Base-by-base conservation (phyloP, 1,284 basidiomycete species). In the Ustilago nuda region DNA sequence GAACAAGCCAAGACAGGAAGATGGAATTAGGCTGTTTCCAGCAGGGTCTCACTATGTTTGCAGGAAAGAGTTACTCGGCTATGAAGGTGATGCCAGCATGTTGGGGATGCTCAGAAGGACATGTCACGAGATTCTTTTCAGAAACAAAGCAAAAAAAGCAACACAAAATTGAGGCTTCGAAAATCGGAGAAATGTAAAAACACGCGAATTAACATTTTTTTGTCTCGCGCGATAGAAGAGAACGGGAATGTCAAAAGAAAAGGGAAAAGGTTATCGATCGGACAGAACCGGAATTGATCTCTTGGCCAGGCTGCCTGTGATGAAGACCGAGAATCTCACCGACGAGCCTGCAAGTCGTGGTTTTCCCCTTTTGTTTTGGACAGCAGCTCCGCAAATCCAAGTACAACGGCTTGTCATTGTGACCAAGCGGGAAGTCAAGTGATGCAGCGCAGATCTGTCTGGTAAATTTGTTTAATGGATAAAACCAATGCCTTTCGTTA, bases 281-380 rank as follows among this genome's bases (percentile, higher is more conserved):
- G 72, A 52, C 66, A 74, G 66, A 74, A 69, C 62, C 72, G 72
- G 72, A 56, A 67, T 48, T 72, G 54, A 27, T 13, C 30, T 48
- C 36, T 51, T 27, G 13, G 17, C 6, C 39, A 41, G 13, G 8
- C 6, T 41, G 8, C 13, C n/a, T 45, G 32, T 8, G 43, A 19
- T 57, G 43, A 33, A 48, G 17, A 35, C 41, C 37, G 36, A 55
- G 23, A 50, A 50, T 50, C 48, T 50, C 48, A 32, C 48, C 30
- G 48, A 50, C 27, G 30, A 50, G 48, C 48, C 15, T 30, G 2
- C 13, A 6, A 23, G 8, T 27, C 4, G 8, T 32, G 27, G 15
- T 48, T 48, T 7, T 27, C 19, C 11, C n/a, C 11, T 32, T 13
- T 23, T 30, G n/a, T 45, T 19, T 33, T 45, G 8, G 39, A 11